phyloP scores from a whole-genome alignment of 495 filamentous ascomycete species.

The Trypethelium eluteriae region DNA sequence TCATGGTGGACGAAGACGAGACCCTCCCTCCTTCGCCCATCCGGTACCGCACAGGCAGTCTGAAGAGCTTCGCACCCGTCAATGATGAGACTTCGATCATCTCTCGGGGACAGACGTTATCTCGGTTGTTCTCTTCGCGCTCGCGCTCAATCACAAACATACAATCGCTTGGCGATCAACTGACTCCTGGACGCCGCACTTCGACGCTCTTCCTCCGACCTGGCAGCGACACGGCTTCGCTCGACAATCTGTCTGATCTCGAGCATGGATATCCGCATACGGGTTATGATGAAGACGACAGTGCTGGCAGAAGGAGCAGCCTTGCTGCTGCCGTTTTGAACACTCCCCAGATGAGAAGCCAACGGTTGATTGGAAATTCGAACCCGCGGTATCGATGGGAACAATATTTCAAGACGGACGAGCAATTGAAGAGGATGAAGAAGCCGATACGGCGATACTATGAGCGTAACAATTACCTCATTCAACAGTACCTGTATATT shows the following conservation, averaged over 20 bases:
- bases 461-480: conserved; percentile 69
- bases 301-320: conserved; percentile 32
- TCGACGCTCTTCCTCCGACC: conserved; percentile 10
- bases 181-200: conserved; percentile 11
- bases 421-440: conserved; percentile 55
- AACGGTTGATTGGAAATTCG: conserved; percentile 67
- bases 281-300: conserved; percentile 8
- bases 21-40: neutral
- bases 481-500: conserved; percentile 85
- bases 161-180: neutral
- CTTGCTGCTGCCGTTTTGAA: conserved; percentile 44
- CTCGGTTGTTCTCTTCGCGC: conserved; percentile 21
- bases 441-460: conserved; percentile 71
- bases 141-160: conserved; percentile 15
- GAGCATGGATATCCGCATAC: conserved; percentile 13
- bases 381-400: conserved; percentile 72
- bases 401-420: conserved; percentile 62
- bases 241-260: neutral
- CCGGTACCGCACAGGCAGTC: conserved; percentile 26
- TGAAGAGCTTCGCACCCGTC: conserved; percentile 35
- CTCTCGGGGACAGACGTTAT: conserved; percentile 34
- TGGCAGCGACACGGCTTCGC: conserved; percentile 15
- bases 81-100: conserved; percentile 26
- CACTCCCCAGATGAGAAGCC: conserved; percentile 64
- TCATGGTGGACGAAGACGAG: conserved; percentile 5